phyloP scores from a whole-genome alignment of 345 rosid species.

The Mercurialis annua region DNA sequence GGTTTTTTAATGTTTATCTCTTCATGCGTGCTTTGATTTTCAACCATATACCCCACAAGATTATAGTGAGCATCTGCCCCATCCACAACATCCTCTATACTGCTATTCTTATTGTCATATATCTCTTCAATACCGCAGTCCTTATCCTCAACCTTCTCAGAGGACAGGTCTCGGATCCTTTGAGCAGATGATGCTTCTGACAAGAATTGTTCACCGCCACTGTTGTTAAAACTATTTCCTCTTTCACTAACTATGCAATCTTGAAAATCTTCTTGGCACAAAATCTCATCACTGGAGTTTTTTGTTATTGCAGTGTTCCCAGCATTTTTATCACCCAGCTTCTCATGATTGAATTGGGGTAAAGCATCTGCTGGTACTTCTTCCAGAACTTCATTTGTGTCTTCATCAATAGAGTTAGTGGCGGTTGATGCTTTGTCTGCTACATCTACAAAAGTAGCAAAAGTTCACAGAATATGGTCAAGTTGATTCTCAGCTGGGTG shows the following conservation, averaged over 20 bases:
- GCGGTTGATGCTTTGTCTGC: background rate
- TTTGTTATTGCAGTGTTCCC: background rate
- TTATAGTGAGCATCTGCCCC: background rate
- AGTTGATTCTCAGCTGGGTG: background rate
- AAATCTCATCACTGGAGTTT: background rate
- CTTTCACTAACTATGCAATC: background rate
- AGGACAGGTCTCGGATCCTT: slow-evolving; percentile 5
- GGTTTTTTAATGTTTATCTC: slow-evolving; percentile 13
- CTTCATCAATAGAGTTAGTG: background rate
- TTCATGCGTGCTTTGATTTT: background rate
- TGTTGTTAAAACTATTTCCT: slow-evolving; percentile 1
- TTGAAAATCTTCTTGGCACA: slow-evolving; percentile 4
- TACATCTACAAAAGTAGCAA: slow-evolving; percentile 1
- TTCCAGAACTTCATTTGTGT: background rate
- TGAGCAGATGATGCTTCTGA: slow-evolving; percentile 9
- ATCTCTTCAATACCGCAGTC: slow-evolving; percentile 2
- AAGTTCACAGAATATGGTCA: background rate
- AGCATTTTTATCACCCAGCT: slow-evolving; percentile 7
- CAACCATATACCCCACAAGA: slow-evolving; percentile 2
- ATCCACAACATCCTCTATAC: background rate
- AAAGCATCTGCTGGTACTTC: slow-evolving; percentile 3
- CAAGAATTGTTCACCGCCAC: slow-evolving; percentile 1
- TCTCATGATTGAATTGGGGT: slow-evolving; percentile 10
- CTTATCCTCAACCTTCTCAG: slow-evolving; percentile 6
- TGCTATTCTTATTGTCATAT: slow-evolving; percentile 7